Conservation (phyloP, 176 grass and related monocot genomes). For the Bonia amplexicaulis region DNA sequence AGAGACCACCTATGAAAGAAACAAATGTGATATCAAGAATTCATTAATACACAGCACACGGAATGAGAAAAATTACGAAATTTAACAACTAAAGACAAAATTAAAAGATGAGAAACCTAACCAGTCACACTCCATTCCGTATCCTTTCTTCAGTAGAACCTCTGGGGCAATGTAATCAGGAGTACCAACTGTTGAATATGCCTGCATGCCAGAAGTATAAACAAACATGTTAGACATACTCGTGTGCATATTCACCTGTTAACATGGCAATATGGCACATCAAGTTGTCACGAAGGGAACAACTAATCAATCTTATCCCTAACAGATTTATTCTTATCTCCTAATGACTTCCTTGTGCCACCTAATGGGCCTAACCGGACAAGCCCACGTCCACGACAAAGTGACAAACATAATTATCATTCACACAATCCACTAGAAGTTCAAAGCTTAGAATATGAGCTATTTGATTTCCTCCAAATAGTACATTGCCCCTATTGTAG, state of each 20-base stretch:
- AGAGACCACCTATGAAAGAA: slow-evolving; percentile 84
- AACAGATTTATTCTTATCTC: too few relatives aligned
- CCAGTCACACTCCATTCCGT: slow-evolving; percentile 99
- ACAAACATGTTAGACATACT: background rate
- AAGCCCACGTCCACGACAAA: background rate
- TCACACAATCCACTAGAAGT: slow-evolving; percentile 16
- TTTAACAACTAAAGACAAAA: slow-evolving; percentile 11
- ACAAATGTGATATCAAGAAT: slow-evolving; percentile 42
- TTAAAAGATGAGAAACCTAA: slow-evolving; percentile 42
- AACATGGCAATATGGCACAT: background rate
- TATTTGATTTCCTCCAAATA: slow-evolving; percentile 14
- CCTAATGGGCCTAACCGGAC: too few relatives aligned
- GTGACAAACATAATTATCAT: background rate
- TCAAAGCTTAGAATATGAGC: slow-evolving; percentile 8
- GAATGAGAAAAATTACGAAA: background rate
- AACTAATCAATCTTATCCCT: too few relatives aligned
- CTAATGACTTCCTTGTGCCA: too few relatives aligned
- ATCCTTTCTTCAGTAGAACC: slow-evolving; percentile 97
- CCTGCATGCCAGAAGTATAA: slow-evolving; percentile 42
- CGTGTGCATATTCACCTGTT: background rate
- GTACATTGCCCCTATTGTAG: background rate
- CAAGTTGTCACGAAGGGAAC: background rate
- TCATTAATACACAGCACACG: slow-evolving; percentile 28
- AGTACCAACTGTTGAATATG: slow-evolving; percentile 96
- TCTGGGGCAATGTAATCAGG: slow-evolving; percentile 99